Conservation (phyloP, 2,329 filamentous ascomycete species). For the Seiridium unicorne region DNA sequence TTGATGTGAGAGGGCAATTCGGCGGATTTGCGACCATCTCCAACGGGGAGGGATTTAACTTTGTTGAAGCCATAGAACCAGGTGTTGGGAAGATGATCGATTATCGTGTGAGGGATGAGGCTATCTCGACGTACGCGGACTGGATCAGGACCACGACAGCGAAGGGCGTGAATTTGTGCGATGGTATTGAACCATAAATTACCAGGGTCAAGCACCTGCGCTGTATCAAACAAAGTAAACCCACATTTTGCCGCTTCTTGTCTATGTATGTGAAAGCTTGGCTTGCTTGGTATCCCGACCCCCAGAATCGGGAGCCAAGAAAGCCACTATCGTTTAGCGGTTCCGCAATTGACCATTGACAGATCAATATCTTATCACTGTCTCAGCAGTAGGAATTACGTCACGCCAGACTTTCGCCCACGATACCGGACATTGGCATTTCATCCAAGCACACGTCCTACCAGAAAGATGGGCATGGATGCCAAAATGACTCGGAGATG, state of each 20-base stretch:
- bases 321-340: constrained; percentile 2
- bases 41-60: not conserved
- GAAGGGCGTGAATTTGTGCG: not conserved
- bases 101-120: not conserved
- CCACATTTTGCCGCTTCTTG: no score
- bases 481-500: not conserved
- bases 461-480: not conserved
- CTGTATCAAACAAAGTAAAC: no score
- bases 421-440: not conserved
- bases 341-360: constrained; percentile 14
- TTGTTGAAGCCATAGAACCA: not conserved
- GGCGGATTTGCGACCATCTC: not conserved
- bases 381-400: constrained; percentile 25
- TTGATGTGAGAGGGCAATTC: not conserved
- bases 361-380: constrained; percentile 22
- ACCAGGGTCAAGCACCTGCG: no score
- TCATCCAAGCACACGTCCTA: not conserved
- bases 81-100: not conserved
- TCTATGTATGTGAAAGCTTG: no score
- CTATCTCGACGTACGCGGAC: not conserved
- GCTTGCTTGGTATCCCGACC: no score
- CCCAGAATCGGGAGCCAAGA: no score
- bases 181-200: no score
- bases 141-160: not conserved
- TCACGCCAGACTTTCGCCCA: constrained; percentile 13